Percentiles rank a stretch among this genome's conserved stretches.
Evolutionary conservation across 345 rosid genomes (phyloP).

Genomic region (Zanthoxylum bungeanum): DNA sequence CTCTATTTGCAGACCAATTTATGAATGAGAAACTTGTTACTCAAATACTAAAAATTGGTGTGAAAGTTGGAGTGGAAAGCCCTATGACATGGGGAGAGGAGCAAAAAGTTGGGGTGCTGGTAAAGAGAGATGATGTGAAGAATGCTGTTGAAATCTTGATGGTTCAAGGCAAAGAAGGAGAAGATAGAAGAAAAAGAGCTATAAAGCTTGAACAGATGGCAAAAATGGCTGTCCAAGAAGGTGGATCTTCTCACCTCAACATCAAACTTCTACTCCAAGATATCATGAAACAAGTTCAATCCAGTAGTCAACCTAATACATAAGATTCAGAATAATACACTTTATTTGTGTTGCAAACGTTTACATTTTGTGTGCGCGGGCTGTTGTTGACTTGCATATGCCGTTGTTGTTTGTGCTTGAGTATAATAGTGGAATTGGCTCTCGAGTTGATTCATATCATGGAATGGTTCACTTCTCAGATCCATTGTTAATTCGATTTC

Average conservation of each 20-base stretch:
- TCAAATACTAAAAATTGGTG: neutral
- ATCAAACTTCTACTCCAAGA: conserved; percentile 5
- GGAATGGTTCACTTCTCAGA: too few relatives aligned
- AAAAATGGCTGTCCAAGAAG: conserved; percentile 6
- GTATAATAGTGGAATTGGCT: too few relatives aligned
- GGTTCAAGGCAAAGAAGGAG: neutral
- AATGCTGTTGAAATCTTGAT: neutral
- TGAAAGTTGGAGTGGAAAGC: neutral
- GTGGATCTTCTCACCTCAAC: conserved; percentile 7
- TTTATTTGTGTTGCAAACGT: too few relatives aligned
- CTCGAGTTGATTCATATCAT: too few relatives aligned
- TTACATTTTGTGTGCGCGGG: too few relatives aligned
- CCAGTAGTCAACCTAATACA: neutral
- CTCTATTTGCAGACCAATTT: neutral
- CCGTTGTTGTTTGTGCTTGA: too few relatives aligned
- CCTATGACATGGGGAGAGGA: neutral
- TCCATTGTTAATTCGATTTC: too few relatives aligned
- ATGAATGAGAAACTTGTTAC: neutral
- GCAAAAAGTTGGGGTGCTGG: neutral
- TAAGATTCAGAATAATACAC: neutral
- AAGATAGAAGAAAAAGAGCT: conserved; percentile 10
- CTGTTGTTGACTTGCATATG: too few relatives aligned
- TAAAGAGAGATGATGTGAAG: neutral
- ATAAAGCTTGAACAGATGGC: conserved; percentile 1
- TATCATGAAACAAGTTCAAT: neutral